Evolutionary conservation across 495 filamentous ascomycete species (phyloP).

Genomic region (Penicillium lagena): DNA sequence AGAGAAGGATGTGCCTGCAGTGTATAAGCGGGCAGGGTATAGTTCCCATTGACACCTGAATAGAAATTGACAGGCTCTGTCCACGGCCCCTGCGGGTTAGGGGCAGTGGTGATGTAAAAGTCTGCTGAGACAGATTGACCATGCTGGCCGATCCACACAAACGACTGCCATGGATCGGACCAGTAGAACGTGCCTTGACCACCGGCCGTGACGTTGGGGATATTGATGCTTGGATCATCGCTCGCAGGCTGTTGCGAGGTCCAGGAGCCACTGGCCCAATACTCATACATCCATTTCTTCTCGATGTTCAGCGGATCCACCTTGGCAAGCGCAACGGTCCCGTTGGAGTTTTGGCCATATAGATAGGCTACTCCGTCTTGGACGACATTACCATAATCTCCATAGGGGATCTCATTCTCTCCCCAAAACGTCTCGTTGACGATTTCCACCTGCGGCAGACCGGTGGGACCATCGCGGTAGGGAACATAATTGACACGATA

Average conservation of each 20-base stretch:
- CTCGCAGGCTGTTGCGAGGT: slow-evolving; percentile 7
- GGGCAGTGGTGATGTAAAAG: slow-evolving; percentile 26
- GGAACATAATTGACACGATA: slow-evolving; percentile 15
- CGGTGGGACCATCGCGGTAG: neutral
- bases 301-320: slow-evolving; percentile 15
- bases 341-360: slow-evolving; percentile 14
- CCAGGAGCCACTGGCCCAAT: slow-evolving; percentile 16
- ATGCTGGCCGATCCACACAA: slow-evolving; percentile 25
- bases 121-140: slow-evolving; percentile 13
- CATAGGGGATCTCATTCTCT: slow-evolving; percentile 16
- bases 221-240: slow-evolving; percentile 6
- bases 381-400: slow-evolving; percentile 20
- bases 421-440: slow-evolving; percentile 17
- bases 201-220: slow-evolving; percentile 17
- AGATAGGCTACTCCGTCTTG: slow-evolving; percentile 18
- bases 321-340: slow-evolving; percentile 16
- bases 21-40: slow-evolving; percentile 11
- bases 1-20: slow-evolving; percentile 20
- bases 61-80: slow-evolving; percentile 16
- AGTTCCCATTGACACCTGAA: slow-evolving; percentile 9
- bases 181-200: slow-evolving; percentile 29
- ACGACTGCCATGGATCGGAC: slow-evolving; percentile 13
- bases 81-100: slow-evolving; percentile 23
- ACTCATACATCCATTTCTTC: slow-evolving; percentile 16
- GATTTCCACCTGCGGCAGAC: slow-evolving; percentile 11